Evolutionary conservation across 345 rosid genomes (phyloP).

Genomic region (Aethionema arabicum): DNA sequence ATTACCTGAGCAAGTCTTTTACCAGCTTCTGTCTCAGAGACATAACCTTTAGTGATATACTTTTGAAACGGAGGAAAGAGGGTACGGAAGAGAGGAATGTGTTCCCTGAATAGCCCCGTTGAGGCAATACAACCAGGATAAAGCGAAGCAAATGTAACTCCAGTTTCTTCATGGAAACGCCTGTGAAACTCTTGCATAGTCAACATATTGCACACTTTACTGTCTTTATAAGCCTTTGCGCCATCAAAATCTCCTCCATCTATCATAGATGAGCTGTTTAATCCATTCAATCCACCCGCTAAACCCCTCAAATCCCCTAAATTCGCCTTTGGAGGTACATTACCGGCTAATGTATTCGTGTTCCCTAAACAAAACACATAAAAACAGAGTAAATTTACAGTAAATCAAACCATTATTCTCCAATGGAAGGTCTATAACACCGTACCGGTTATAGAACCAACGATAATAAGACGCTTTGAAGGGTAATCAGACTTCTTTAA

Average conservation of each 20-base stretch:
- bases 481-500: conserved; percentile 83
- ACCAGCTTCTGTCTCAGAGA: conserved; percentile 87
- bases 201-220: conserved; percentile 98
- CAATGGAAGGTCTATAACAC: not conserved
- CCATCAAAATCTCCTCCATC: conserved; percentile 96
- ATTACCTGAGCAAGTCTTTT: conserved; percentile 77
- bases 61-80: conserved; percentile 98
- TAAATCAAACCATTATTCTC: not conserved
- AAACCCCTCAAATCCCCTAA: conserved; percentile 94
- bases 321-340: conserved; percentile 96
- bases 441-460: conserved; percentile 93
- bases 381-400: not conserved
- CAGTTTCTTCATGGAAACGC: conserved; percentile 84
- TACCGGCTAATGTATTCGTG: conserved; percentile 93
- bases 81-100: conserved; percentile 85
- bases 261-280: conserved; percentile 77
- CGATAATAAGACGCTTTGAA: conserved; percentile 79
- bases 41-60: conserved; percentile 94
- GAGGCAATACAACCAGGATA: conserved; percentile 98
- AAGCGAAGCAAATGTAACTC: conserved; percentile 79
- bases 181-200: conserved; percentile 96
- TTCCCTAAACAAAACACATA: conserved; percentile 53
- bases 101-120: conserved; percentile 93
- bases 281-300: conserved; percentile 80
- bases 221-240: conserved; percentile 97